Evolutionary conservation across 352 stramenopile species (phyloP).

Genomic region (Peronospora belbahrii): DNA sequence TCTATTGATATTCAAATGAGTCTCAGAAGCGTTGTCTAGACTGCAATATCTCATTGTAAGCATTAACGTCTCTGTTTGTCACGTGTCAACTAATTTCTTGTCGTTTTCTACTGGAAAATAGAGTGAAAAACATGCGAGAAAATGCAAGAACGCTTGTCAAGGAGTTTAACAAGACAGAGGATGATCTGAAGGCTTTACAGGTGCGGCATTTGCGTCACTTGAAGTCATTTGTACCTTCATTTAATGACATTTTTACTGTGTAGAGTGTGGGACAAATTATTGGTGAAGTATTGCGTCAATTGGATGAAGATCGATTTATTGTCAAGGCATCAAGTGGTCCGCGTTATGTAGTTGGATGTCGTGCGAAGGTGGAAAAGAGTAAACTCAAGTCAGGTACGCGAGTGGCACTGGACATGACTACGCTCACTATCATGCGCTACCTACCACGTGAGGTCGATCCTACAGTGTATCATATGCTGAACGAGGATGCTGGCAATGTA

Average conservation of each 20-base stretch:
- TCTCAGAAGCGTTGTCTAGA: neutral
- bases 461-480: slow-evolving; percentile 99
- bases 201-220: slow-evolving; percentile 16
- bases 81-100: slow-evolving; percentile 3
- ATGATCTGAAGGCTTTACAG: slow-evolving; percentile 94
- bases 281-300: slow-evolving; percentile 95
- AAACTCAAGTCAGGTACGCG: slow-evolving; percentile 96
- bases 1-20: neutral
- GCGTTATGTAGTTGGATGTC: slow-evolving; percentile 97
- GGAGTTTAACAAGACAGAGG: slow-evolving; percentile 98
- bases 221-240: neutral
- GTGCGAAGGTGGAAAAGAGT: slow-evolving; percentile 89
- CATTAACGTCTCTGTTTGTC: neutral
- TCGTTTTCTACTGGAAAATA: slow-evolving; percentile 14
- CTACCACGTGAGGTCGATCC: slow-evolving; percentile 98
- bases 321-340: slow-evolving; percentile 98
- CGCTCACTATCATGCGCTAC: slow-evolving; percentile 98
- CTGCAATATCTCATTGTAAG: slow-evolving; percentile 5
- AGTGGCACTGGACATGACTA: slow-evolving; percentile 99
- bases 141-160: slow-evolving; percentile 93
- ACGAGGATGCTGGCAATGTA: slow-evolving; percentile 94
- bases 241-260: slow-evolving; percentile 21
- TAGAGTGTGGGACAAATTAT: slow-evolving; percentile 99
- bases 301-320: slow-evolving; percentile 98
- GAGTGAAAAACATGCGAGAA: slow-evolving; percentile 95